Evolutionary conservation across 257 asterid genomes (phyloP), one percentile per base, ranked within the genome.

Genomic region (Eucommia ulmoides): DNA sequence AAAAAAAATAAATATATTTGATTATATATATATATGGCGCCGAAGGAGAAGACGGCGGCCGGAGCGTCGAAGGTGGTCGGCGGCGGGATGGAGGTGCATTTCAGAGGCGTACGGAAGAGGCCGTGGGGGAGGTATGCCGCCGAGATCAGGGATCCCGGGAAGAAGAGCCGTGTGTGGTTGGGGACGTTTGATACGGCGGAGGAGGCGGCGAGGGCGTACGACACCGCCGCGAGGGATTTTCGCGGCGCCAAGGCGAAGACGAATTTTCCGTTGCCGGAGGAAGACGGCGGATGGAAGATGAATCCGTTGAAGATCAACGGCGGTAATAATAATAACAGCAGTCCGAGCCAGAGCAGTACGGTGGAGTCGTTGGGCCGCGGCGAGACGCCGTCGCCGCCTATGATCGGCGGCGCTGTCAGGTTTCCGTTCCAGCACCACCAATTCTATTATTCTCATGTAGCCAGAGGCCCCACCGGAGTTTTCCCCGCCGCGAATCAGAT

Each of bases 401-500:
- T 33, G 42, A 33, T 33, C 25, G 19, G 1, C 12, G 24, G n/a
- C 23, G 60, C 14, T 0, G 9, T 35, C 3, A 64, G 63, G 63
- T 23, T 29, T 11, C 64, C 69, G 1, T 64, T 33, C 7, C 44
- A 12, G 49, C 45, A 7, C 33, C 59, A 51, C 22, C 63, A 44
- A 15, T 24, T 21, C 1, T 49, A 41, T 18, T 1, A 33, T n/a
- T 16, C 60, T 3, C 61, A 50, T 2, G 6, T 24, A 22, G n/a
- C 61, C 49, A 60, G 61, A 1, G 25, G 50, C 8, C 49, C 19
- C 8, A 45, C 58, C 11, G 53, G 63, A 17, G 17, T 45, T 7
- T 47, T n/a, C 50, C 60, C 50, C 50, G 49, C 50, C 16, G 49
- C 11, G 51, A 45, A 44, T 6, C 63, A 54, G 62, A 51, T 46